Base-by-base conservation (phyloP, 768 basidiomycete genomes). In the Tricholoma furcatifolium region DNA sequence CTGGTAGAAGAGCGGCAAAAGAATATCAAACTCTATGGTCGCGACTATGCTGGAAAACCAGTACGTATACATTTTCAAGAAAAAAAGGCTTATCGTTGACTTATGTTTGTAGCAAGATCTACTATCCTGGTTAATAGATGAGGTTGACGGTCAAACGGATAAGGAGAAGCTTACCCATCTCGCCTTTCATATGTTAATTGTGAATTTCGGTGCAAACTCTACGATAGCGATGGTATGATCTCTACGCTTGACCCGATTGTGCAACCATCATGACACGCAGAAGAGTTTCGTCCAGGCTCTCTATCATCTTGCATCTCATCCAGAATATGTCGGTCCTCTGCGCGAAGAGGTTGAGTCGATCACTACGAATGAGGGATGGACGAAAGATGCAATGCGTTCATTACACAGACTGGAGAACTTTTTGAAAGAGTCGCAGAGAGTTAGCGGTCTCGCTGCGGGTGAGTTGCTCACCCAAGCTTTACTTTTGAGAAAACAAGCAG, bases 41-140 rank as follows among this genome's bases (percentile, higher is more conserved):
- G 20, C 10, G 60, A 72, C 17, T 68, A 65, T 60, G 55, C 61
- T 15, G 66, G 57, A 0, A 71, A 66, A 58, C 70, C 70, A 23
- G 52, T 53, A 65, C 57, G 0, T 71, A 65, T 12, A 1, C 7
- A 7, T 17, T 54, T 35, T 50, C 30, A 56, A n/a, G n/a, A n/a
- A n/a, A n/a, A n/a, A n/a, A n/a, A n/a, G n/a, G n/a, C n/a, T n/a
- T n/a, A n/a, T n/a, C n/a, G n/a, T n/a, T n/a, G n/a, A n/a, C n/a
- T n/a, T 11, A 47, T 23, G 24, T 15, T 36, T 32, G 30, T 40
- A 79, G 79, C 71, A 73, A 47, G 79, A 80, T 49, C 54, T 80
- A n/a, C 65, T 81, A 0, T 67, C 71, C 14, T 82, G 78, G 77
- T 63, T 80, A 8, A 66, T 80, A 34, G 76, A 76, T 39, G 65